Percentiles rank a stretch among this genome's conserved stretches.
phyloP scores from a whole-genome alignment of 1,284 basidiomycete genomes.

The Rhodotorula sp. region DNA sequence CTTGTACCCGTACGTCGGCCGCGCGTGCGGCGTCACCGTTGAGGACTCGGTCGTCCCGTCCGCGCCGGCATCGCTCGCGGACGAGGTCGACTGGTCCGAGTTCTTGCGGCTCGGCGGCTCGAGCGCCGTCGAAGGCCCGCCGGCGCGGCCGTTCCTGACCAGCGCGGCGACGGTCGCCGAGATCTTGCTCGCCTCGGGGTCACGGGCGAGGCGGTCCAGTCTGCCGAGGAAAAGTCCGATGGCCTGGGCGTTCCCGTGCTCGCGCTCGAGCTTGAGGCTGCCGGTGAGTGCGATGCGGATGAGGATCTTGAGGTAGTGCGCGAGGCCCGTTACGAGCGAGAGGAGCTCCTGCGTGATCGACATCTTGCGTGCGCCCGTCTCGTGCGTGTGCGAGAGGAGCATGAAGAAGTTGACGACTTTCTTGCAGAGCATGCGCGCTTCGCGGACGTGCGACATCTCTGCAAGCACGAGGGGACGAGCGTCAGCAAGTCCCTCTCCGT shows the following conservation, averaged over 20 bases:
- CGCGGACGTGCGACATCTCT: conserved; percentile 98
- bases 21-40: background rate
- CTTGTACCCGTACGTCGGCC: conserved; percentile 48
- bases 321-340: conserved; percentile 95
- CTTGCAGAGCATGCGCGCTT: conserved; percentile 97
- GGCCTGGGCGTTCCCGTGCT: conserved; percentile 76
- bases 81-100: conserved; percentile 10
- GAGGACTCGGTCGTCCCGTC: conserved; percentile 33
- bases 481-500: background rate
- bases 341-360: conserved; percentile 96
- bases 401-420: conserved; percentile 99
- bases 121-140: background rate
- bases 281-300: conserved; percentile 97
- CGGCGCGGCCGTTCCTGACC: background rate
- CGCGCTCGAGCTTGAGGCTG: conserved; percentile 90
- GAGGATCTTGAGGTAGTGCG: conserved; percentile 98
- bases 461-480: background rate
- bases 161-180: conserved; percentile 25
- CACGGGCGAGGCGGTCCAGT: conserved; percentile 84
- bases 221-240: conserved; percentile 89
- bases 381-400: conserved; percentile 91
- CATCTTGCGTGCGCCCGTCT: conserved; percentile 82
- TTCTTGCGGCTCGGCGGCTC: conserved; percentile 29
- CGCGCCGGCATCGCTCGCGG: background rate
- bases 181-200: conserved; percentile 55